phyloP scores from a whole-genome alignment of 2,329 filamentous ascomycete species.

The Phoma sp. region DNA sequence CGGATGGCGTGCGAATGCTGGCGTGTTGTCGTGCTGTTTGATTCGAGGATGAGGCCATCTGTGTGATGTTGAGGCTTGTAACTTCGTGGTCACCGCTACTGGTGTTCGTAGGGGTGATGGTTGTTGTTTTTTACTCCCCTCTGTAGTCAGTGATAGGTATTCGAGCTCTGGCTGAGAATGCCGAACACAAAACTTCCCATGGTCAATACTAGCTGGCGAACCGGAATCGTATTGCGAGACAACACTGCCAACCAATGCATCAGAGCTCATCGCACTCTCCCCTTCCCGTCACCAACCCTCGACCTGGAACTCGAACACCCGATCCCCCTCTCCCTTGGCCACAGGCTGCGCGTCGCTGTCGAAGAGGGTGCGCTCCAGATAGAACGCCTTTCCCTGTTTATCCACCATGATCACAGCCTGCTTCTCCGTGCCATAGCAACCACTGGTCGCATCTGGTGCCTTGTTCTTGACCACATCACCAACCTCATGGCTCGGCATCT shows the following conservation, averaged over 20 bases:
- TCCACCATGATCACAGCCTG: constrained; percentile 67
- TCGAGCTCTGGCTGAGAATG: no score
- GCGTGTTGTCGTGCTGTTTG: no score
- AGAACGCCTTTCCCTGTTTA: constrained; percentile 62
- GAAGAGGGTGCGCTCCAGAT: constrained; percentile 66
- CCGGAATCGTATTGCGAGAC: background rate
- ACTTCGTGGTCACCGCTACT: no score
- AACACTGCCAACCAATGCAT: background rate
- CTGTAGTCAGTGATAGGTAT: no score
- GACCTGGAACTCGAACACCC: constrained; percentile 55
- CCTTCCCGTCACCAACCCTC: constrained; percentile 46
- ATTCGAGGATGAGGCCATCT: no score
- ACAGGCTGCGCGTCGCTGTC: constrained; percentile 59
- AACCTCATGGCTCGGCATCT: constrained; percentile 46
- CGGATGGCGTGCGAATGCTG: no score
- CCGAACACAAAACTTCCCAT: no score
- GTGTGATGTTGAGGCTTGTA: no score
- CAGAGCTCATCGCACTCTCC: background rate
- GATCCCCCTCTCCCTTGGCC: constrained; percentile 55
- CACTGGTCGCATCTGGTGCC: constrained; percentile 49
- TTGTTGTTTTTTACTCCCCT: no score
- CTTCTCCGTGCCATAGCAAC: constrained; percentile 68
- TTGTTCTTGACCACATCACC: constrained; percentile 51
- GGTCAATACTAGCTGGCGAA: no score
- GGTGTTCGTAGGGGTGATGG: no score